A percentile compares a stretch with the other conserved stretches of the same genome.
phyloP scores from a whole-genome alignment of 257 asterid genomes.

The Plectranthus barbatus region DNA sequence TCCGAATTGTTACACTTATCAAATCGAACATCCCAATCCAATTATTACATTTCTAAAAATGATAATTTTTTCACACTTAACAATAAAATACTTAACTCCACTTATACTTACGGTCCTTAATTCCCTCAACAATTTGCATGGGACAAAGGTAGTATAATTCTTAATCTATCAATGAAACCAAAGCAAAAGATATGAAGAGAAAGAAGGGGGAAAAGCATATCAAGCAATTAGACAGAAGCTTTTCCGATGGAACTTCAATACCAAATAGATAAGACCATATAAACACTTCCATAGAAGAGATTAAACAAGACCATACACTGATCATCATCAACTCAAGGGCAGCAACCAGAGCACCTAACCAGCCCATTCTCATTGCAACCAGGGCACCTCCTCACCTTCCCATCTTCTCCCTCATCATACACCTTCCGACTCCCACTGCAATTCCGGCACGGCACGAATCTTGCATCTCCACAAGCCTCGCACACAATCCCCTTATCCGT shows the following conservation, averaged over 20 bases:
- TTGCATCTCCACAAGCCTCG: conserved; percentile 77
- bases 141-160: too few species aligned
- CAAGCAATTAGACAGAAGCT: background rate
- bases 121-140: too few species aligned
- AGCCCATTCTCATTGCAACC: conserved; percentile 86
- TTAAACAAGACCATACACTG: conserved; percentile 11
- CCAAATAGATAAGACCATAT: conserved; percentile 13
- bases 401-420: conserved; percentile 52
- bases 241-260: background rate
- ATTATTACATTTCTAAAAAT: too few species aligned
- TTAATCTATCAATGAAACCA: too few species aligned
- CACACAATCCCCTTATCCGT: conserved; percentile 52
- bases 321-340: conserved; percentile 50
- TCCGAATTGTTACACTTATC: too few species aligned
- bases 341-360: conserved; percentile 66
- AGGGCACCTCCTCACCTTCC: conserved; percentile 46
- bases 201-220: conserved; percentile 11
- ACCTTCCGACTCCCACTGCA: too few species aligned
- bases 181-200: too few species aligned
- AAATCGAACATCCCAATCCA: too few species aligned
- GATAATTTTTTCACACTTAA: too few species aligned
- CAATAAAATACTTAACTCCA: too few species aligned
- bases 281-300: conserved; percentile 26
- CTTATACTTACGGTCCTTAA: too few species aligned
- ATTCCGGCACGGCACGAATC: conserved; percentile 78